Evolutionary conservation across 345 rosid genomes (phyloP).

Genomic region (Draba incana): DNA sequence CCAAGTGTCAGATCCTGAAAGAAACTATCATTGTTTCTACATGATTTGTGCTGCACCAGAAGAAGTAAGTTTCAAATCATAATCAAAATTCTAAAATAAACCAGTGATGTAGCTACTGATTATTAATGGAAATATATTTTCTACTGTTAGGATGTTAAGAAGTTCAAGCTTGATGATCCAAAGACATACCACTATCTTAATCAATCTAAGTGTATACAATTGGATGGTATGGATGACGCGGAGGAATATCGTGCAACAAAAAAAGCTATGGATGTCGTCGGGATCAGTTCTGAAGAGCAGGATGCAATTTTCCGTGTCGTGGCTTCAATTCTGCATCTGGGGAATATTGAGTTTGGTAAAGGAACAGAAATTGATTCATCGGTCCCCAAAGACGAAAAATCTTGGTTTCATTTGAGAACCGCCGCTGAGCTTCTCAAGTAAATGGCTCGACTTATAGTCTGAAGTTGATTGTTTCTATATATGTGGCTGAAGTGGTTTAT

Average conservation of each 20-base stretch:
- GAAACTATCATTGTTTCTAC: conserved; percentile 99
- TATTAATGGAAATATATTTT: conserved; percentile 4
- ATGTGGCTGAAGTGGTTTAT: conserved; percentile 33
- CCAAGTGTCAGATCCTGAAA: conserved; percentile 97
- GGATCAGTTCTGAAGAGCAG: conserved; percentile 89
- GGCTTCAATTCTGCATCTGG: conserved; percentile 94
- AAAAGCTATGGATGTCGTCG: conserved; percentile 96
- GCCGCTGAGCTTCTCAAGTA: conserved; percentile 92
- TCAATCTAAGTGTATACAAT: conserved; percentile 85
- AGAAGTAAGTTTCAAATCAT: conserved; percentile 57
- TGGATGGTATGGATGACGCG: conserved; percentile 82
- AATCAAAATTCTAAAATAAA: background rate
- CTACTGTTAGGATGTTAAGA: conserved; percentile 69
- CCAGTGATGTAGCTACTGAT: background rate
- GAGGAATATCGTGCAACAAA: conserved; percentile 84
- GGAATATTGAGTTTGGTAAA: conserved; percentile 89
- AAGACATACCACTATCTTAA: conserved; percentile 91
- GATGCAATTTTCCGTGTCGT: conserved; percentile 91
- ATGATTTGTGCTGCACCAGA: conserved; percentile 99
- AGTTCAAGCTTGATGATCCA: conserved; percentile 79
- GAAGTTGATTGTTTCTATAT: conserved; percentile 22
- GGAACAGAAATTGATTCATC: conserved; percentile 95
- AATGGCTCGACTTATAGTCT: conserved; percentile 32
- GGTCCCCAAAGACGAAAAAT: conserved; percentile 84
- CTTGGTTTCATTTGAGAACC: conserved; percentile 83